These are phyloP conservation scores for Stenogyne calaminthoides DNA, from an alignment of 305 asterid species.

Conservation along the genomic window DNA sequence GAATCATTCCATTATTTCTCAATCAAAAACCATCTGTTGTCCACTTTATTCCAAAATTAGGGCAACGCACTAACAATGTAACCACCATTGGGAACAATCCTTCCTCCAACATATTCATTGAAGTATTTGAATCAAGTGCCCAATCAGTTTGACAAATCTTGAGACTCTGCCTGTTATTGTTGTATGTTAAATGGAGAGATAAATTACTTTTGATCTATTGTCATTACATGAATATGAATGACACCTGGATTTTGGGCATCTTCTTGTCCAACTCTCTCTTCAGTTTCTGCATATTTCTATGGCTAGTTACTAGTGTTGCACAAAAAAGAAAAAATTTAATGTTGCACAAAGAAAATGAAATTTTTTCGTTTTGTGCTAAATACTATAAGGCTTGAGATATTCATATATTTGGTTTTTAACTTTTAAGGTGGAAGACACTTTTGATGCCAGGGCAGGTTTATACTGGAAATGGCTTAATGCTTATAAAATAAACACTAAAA, in stretches of 20 bases:
- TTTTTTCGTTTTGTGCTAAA: background rate
- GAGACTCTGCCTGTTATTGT: constrained; percentile 4
- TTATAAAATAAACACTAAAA: constrained; percentile 14
- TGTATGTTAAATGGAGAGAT: background rate
- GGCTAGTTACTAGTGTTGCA: background rate
- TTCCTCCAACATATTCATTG: no score
- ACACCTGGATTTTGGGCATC: background rate
- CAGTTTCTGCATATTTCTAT: background rate
- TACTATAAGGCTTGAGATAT: background rate
- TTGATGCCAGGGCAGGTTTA: background rate
- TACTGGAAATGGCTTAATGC: constrained; percentile 8
- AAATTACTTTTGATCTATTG: background rate
- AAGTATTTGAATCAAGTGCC: no score
- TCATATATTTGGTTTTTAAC: background rate
- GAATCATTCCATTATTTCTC: no score
- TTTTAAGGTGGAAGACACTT: constrained; percentile 6
- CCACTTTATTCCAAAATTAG: no score
- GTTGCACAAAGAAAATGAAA: background rate
- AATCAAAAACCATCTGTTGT: no score
- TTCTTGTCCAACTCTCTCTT: background rate
- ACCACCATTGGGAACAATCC: no score
- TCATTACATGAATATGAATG: background rate
- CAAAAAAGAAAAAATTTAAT: background rate
- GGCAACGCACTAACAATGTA: no score
- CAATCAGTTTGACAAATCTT: background rate